Base-by-base conservation (phyloP, 2,329 filamentous ascomycete species). In the Sarocladium brachiariae region DNA sequence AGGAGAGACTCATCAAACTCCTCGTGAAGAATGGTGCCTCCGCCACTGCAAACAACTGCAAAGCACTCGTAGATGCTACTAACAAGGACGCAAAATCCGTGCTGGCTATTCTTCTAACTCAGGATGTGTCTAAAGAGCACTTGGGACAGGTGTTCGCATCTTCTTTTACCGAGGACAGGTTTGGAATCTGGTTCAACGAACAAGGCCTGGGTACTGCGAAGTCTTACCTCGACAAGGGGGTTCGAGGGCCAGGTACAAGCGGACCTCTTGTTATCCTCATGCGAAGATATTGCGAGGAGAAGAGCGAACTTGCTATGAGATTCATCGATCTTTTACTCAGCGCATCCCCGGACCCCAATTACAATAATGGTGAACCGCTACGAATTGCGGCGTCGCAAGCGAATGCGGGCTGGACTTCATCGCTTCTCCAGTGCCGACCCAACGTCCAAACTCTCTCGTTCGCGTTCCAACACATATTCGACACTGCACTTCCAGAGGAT, bases 391-490 rank as follows among this genome's bases (percentile, higher is more conserved):
- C 80, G 1, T 72, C 72, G 1, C 72, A 70, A 38, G 78, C 73
- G 6, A 72, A 80, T 46, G 60, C 68, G 4, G 65, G 68, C 11
- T 70, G 83, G 55, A 73, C 80, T 2, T 65, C 63, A 45, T 65
- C 70, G 43, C 67, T 85, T 19, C 65, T 84, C 5, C 62, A 67
- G 4, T 69, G 74, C 50, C 70, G 71, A 8, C 78, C 81, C 0
- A 72, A 70, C 4, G 67, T 73, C 2, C 68, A 72, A 39, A 69
- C 77, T 0, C 62, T 84, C 1, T 74, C 73, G 0, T 63, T 71
- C 52, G 77, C 77, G 0, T 77, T 86, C 50, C 75, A 78, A 18
- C 72, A 70, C 30, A 72, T 85, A 2, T 77, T 86, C 46, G 73
- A 75, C 41, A 71, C 72, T 0, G 66, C 70, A 0, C 60, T 76